These are phyloP conservation scores for Naganishia vaughanmartiniae DNA, from an alignment of 768 basidiomycete species.

Conservation along the genomic window DNA sequence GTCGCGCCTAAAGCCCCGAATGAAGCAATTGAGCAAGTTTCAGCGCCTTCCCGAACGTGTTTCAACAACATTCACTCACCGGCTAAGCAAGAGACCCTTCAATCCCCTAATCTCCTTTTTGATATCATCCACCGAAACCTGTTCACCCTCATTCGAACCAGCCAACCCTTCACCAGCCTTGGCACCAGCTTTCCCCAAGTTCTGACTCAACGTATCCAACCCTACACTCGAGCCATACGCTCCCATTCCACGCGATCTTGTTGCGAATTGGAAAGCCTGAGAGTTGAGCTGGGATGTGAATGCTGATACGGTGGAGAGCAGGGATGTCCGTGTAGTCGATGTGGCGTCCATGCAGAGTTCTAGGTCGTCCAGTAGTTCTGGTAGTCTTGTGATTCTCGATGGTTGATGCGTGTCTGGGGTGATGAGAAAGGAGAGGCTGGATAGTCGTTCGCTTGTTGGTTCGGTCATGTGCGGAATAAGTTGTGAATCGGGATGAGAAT, in stretches of 20 bases:
- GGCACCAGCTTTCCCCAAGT: constrained; percentile 34
- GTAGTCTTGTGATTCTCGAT: constrained; percentile 6
- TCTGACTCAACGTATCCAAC: constrained; percentile 34
- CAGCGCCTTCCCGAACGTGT: background rate
- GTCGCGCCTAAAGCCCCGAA: background rate
- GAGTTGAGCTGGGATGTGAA: constrained; percentile 46
- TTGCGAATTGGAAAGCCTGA: constrained; percentile 31
- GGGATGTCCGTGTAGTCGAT: constrained; percentile 48
- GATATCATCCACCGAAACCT: constrained; percentile 29
- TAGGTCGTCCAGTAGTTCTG: constrained; percentile 32
- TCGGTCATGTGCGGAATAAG: constrained; percentile 25
- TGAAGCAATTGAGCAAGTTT: background rate
- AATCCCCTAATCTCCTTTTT: constrained; percentile 49
- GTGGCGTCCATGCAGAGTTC: constrained; percentile 38
- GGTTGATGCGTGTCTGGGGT: constrained; percentile 2
- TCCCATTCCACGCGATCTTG: background rate
- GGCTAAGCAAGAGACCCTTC: constrained; percentile 47
- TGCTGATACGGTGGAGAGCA: constrained; percentile 42
- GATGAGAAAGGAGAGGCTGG: constrained; percentile 30
- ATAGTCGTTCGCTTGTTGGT: constrained; percentile 26
- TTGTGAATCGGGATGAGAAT: background rate
- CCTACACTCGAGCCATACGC: constrained; percentile 32
- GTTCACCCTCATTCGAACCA: constrained; percentile 36
- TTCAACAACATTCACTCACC: constrained; percentile 31
- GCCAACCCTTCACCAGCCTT: constrained; percentile 7